phyloP scores from a whole-genome alignment of 2,329 filamentous ascomycete species.

The Cordyceps farinosa region DNA sequence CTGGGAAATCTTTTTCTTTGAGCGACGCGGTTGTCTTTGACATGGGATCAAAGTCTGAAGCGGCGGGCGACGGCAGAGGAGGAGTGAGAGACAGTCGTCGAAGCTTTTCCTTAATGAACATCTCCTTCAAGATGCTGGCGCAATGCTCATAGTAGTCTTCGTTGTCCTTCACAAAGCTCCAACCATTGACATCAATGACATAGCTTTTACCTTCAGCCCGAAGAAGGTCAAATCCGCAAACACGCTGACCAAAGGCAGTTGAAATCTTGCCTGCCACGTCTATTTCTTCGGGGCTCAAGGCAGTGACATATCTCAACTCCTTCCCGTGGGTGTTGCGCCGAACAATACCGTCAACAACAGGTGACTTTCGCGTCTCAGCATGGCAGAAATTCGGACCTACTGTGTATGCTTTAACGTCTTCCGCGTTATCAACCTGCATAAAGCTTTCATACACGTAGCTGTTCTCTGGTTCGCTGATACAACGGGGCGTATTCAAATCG shows the following conservation, averaged over 20 bases:
- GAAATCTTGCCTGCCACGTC: conserved; percentile 87
- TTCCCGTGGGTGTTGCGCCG: conserved; percentile 96
- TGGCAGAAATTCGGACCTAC: conserved; percentile 92
- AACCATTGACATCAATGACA: conserved; percentile 98
- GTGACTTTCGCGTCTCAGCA: conserved; percentile 94
- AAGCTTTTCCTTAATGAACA: conserved; percentile 78
- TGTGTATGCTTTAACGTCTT: conserved; percentile 98
- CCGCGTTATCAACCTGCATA: conserved; percentile 91
- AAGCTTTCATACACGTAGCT: conserved; percentile 98
- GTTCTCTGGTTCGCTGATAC: conserved; percentile 72
- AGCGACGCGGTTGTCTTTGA: conserved; percentile 26
- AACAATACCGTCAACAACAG: conserved; percentile 93
- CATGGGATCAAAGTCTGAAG: conserved; percentile 43
- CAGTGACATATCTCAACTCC: conserved; percentile 91
- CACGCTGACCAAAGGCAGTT: conserved; percentile 85
- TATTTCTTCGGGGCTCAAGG: conserved; percentile 74
- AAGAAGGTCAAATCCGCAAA: conserved; percentile 93
- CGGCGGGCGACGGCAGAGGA: conserved; percentile 47
- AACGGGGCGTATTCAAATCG: conserved; percentile 70
- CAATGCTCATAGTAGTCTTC: conserved; percentile 96
- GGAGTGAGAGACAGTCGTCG: conserved; percentile 59
- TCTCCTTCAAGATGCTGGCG: conserved; percentile 77
- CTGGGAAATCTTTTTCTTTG: conserved; percentile 39
- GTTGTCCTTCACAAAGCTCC: conserved; percentile 99
- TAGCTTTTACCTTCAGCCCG: conserved; percentile 87